Percentiles rank a stretch among this genome's conserved stretches.
Conservation (phyloP, 2,329 filamentous ascomycete genomes). For the Ophiocordyceps camponoti-leonardi region DNA sequence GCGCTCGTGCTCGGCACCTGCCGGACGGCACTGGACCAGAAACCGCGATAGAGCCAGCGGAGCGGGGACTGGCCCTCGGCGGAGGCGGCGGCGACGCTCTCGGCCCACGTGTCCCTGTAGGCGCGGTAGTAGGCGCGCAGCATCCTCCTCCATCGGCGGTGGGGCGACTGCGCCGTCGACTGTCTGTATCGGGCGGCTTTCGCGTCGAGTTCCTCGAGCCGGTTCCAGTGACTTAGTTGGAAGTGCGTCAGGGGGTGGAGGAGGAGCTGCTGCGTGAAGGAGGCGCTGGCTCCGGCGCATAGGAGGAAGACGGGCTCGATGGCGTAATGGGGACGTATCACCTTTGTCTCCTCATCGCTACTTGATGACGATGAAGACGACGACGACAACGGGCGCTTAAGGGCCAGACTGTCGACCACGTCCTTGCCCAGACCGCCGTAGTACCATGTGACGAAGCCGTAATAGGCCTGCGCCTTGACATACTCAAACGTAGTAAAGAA, state of each 20-base stretch:
- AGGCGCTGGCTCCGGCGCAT: slow-evolving; percentile 50
- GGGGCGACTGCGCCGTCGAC: slow-evolving; percentile 12
- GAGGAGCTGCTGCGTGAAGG: slow-evolving; percentile 48
- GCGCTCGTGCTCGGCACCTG: slow-evolving; percentile 65
- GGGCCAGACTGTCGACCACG: slow-evolving; percentile 29
- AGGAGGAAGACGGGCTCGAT: slow-evolving; percentile 58
- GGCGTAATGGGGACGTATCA: slow-evolving; percentile 59
- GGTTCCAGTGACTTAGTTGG: slow-evolving; percentile 56
- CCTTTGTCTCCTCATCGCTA: slow-evolving; percentile 10
- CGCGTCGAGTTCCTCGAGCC: slow-evolving; percentile 54
- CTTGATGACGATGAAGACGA: slow-evolving; percentile 8
- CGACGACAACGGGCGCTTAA: slow-evolving; percentile 20
- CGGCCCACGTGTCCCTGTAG: slow-evolving; percentile 49
- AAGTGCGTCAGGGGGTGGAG: slow-evolving; percentile 57
- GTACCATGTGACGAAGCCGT: slow-evolving; percentile 52
- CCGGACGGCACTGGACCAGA: slow-evolving; percentile 54
- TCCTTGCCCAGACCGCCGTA: slow-evolving; percentile 43
- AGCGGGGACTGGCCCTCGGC: slow-evolving; percentile 36
- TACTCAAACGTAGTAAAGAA: slow-evolving; percentile 67
- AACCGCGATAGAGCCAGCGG: slow-evolving; percentile 52
- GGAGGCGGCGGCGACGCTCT: slow-evolving; percentile 40
- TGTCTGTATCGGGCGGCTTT: slow-evolving; percentile 29
- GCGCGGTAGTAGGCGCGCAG: slow-evolving; percentile 51
- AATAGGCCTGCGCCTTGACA: slow-evolving; percentile 55
- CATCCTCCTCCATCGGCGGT: slow-evolving; percentile 32